A percentile compares a stretch with the other conserved stretches of the same genome.
Evolutionary conservation across 2,329 filamentous ascomycete genomes (phyloP).

Genomic region (Drechslera avenae): DNA sequence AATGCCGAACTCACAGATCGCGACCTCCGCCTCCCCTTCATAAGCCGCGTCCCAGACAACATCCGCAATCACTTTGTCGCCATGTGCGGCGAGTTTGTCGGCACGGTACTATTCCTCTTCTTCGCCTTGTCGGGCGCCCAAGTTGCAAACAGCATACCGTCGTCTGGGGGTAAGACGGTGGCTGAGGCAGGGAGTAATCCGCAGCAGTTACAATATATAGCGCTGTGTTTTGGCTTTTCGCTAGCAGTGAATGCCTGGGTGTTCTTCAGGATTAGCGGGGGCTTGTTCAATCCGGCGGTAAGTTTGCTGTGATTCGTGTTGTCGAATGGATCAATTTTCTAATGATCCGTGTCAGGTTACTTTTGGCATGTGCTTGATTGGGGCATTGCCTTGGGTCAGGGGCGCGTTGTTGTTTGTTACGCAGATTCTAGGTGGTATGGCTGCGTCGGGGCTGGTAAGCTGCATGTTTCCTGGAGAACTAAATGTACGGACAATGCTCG

Average conservation of each 20-base stretch:
- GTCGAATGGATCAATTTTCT: too few relatives aligned
- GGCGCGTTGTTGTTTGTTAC: slow-evolving; percentile 24
- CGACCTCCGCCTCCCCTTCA: slow-evolving; percentile 16
- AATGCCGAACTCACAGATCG: slow-evolving; percentile 13
- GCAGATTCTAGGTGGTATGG: slow-evolving; percentile 33
- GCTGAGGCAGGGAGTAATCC: slow-evolving; percentile 40
- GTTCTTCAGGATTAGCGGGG: slow-evolving; percentile 35
- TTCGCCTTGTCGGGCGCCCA: slow-evolving; percentile 49
- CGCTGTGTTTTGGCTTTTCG: slow-evolving; percentile 49
- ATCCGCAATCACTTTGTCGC: slow-evolving; percentile 24
- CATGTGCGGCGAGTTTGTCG: slow-evolving; percentile 47
- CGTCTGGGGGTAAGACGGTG: slow-evolving; percentile 14
- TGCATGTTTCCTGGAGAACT: slow-evolving; percentile 31
- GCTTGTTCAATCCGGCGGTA: slow-evolving; percentile 32
- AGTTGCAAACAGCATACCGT: slow-evolving; percentile 46
- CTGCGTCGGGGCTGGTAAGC: slow-evolving; percentile 31
- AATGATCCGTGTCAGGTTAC: slow-evolving; percentile 19
- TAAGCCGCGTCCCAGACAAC: slow-evolving; percentile 15
- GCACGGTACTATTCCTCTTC: slow-evolving; percentile 50
- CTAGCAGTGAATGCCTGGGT: slow-evolving; percentile 50
- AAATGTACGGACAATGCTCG: slow-evolving; percentile 25
- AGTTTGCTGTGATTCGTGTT: neutral
- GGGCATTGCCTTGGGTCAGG: slow-evolving; percentile 20
- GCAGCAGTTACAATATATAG: slow-evolving; percentile 47
- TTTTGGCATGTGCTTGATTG: slow-evolving; percentile 39